Conservation (phyloP, 129 eudicot genomes). For the Daucus carota region DNA sequence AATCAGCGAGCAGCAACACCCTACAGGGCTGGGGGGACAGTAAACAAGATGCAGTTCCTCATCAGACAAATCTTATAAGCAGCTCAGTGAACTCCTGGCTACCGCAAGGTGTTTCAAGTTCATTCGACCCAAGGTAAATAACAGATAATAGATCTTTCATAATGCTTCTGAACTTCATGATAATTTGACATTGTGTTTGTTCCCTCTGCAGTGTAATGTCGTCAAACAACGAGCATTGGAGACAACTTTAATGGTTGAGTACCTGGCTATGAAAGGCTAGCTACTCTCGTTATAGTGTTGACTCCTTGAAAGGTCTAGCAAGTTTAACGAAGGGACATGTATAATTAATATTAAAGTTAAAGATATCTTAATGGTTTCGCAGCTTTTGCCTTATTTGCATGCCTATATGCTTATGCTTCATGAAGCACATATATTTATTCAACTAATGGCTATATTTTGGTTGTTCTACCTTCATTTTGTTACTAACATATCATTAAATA, state of each 20-base stretch:
- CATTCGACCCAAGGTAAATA: slow-evolving; percentile 10
- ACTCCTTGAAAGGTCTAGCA: slow-evolving; percentile 21
- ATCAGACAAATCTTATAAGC: slow-evolving; percentile 5
- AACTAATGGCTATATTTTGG: not conserved
- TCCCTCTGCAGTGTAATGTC: slow-evolving; percentile 11
- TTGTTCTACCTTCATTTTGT: not conserved
- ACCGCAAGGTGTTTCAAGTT: not conserved
- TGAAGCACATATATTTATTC: not conserved
- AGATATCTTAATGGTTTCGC: not conserved
- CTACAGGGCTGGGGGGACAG: slow-evolving; percentile 1
- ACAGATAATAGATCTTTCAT: not conserved
- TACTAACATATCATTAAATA: not conserved
- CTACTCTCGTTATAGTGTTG: not conserved
- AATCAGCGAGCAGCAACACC: slow-evolving; percentile 1
- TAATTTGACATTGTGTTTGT: not conserved
- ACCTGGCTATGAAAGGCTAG: not conserved
- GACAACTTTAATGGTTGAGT: not conserved
- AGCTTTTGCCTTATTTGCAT: not conserved
- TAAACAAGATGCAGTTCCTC: slow-evolving; percentile 4
- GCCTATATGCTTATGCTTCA: not conserved
- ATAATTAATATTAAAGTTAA: not conserved
- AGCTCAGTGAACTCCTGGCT: slow-evolving; percentile 5
- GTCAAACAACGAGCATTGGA: slow-evolving; percentile 1
- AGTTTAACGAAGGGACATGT: slow-evolving; percentile 1
- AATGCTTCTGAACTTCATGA: not conserved